phyloP scores from a whole-genome alignment of 2,329 filamentous ascomycete genomes.

The Colletotrichum godetiae region DNA sequence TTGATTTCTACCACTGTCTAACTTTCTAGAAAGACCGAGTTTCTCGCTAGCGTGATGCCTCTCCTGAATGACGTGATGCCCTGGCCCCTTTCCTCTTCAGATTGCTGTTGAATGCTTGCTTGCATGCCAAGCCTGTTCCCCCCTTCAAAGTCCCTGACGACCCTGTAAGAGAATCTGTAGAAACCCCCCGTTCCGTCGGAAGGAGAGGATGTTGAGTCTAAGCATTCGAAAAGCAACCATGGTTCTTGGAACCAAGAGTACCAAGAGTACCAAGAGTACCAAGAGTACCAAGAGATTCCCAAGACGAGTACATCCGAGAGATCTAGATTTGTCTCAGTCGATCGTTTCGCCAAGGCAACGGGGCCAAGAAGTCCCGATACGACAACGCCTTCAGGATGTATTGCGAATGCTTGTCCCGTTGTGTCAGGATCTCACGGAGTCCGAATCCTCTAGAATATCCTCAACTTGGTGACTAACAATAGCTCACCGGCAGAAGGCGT shows the following conservation, averaged over 20 bases:
- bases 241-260: background rate
- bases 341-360: slow-evolving; percentile 21
- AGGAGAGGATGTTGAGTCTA: background rate
- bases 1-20: background rate
- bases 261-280: background rate
- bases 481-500: background rate
- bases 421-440: background rate
- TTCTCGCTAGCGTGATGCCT: background rate
- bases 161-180: background rate
- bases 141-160: background rate
- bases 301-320: background rate
- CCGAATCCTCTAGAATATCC: background rate
- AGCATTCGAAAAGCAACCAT: background rate
- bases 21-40: background rate
- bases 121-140: background rate
- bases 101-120: background rate
- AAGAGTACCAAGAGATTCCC: background rate
- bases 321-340: slow-evolving; percentile 17
- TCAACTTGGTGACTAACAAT: background rate
- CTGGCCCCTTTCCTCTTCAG: background rate
- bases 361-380: background rate
- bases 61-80: background rate
- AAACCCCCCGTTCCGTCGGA: background rate
- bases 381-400: background rate
- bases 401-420: background rate